These are phyloP conservation scores for Yamadazyma insecticola DNA, from an alignment of 805 yeast species.

Conservation along the genomic window DNA sequence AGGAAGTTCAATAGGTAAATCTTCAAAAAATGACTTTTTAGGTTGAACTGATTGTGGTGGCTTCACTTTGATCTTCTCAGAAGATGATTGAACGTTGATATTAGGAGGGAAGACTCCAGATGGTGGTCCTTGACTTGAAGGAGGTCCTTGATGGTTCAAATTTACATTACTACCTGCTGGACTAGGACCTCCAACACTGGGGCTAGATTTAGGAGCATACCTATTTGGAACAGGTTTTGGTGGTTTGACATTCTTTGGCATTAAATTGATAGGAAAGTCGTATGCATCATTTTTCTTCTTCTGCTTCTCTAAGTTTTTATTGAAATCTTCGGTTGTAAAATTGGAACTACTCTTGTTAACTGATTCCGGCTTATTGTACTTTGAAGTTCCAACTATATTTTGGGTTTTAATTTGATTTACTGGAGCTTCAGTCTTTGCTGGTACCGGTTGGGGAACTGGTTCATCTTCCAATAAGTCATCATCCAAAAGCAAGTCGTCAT, in stretches of 20 bases:
- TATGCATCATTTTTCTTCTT: slow-evolving; percentile 72
- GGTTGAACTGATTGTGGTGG: slow-evolving; percentile 1
- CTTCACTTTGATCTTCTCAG: too few species aligned
- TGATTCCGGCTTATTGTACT: background rate
- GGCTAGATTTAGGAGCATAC: slow-evolving; percentile 8
- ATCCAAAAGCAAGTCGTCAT: slow-evolving; percentile 16
- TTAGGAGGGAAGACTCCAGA: too few species aligned
- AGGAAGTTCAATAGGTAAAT: slow-evolving; percentile 43
- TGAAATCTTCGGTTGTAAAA: too few species aligned
- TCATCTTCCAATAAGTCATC: slow-evolving; percentile 6
- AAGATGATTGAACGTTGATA: too few species aligned
- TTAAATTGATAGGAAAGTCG: slow-evolving; percentile 61
- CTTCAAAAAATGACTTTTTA: slow-evolving; percentile 52
- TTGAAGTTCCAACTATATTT: background rate
- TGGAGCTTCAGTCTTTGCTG: background rate
- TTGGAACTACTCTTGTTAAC: background rate
- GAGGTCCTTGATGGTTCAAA: too few species aligned
- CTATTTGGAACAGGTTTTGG: slow-evolving; percentile 31
- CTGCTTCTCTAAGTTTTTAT: slow-evolving; percentile 33
- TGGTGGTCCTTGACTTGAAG: too few species aligned
- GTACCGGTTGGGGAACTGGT: slow-evolving; percentile 1
- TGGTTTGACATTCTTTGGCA: slow-evolving; percentile 28
- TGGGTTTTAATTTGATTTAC: background rate
- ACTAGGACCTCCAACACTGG: too few species aligned
- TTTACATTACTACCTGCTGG: too few species aligned